These are phyloP conservation scores for Pythium pectinolyticum DNA, from an alignment of 352 stramenopile genomes.

Conservation along the genomic window DNA sequence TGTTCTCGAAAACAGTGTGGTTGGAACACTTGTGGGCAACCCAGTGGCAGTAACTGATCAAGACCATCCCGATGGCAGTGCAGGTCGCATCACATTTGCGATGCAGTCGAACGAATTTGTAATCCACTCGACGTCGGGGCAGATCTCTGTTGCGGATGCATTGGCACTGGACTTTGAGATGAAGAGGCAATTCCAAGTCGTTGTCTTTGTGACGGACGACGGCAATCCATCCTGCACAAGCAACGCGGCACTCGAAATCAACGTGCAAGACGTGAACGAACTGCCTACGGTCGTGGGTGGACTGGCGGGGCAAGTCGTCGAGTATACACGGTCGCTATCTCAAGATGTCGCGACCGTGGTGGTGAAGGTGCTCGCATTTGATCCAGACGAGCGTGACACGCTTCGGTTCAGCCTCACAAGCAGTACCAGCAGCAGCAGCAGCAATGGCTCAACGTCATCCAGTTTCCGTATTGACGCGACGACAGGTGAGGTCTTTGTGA, in stretches of 20 bases:
- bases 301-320: slow-evolving; percentile 32
- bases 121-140: slow-evolving; percentile 25
- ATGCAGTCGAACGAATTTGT: slow-evolving; percentile 9
- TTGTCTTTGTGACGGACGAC: slow-evolving; percentile 28
- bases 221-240: slow-evolving; percentile 21
- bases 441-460: too few relatives aligned
- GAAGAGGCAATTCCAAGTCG: slow-evolving; percentile 2
- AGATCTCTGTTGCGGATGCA: slow-evolving; percentile 15
- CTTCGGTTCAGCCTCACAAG: slow-evolving; percentile 26
- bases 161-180: slow-evolving; percentile 25
- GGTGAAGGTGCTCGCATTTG: slow-evolving; percentile 12
- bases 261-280: slow-evolving; percentile 52
- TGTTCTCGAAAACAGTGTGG: slow-evolving; percentile 44
- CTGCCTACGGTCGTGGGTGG: slow-evolving; percentile 32
- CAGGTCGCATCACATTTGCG: slow-evolving; percentile 19
- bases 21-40: slow-evolving; percentile 31
- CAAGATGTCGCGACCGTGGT: slow-evolving; percentile 31
- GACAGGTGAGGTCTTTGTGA: slow-evolving; percentile 41
- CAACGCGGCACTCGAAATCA: slow-evolving; percentile 14
- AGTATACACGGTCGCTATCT: slow-evolving; percentile 34
- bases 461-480: slow-evolving; percentile 46
- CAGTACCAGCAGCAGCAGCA: slow-evolving; percentile 28
- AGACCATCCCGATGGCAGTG: slow-evolving; percentile 26
- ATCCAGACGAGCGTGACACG: slow-evolving; percentile 21
- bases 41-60: slow-evolving; percentile 25